A percentile compares a stretch with the other conserved stretches of the same genome.
Conservation (phyloP, 2,329 filamentous ascomycete genomes). For the Sclerotinia borealis region DNA sequence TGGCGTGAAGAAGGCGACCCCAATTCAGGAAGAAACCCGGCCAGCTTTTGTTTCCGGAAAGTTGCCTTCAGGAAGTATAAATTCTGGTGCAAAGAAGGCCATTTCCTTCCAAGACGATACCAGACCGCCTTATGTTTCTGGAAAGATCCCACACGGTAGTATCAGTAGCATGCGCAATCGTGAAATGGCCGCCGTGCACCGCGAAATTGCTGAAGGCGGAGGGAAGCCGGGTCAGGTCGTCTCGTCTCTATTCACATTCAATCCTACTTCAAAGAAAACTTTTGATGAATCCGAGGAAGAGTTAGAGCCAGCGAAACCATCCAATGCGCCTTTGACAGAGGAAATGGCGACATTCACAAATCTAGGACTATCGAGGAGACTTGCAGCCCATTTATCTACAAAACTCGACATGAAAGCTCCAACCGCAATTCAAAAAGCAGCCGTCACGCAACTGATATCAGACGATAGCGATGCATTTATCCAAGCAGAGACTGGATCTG, state of each 20-base stretch:
- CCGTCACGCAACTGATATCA: constrained; percentile 72
- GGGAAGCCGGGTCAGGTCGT: constrained; percentile 59
- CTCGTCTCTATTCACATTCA: constrained; percentile 88
- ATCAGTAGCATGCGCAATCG: constrained; percentile 28
- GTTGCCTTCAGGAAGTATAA: constrained; percentile 34
- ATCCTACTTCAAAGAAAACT: constrained; percentile 65
- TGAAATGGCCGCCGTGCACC: constrained; percentile 10
- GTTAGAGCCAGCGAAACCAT: constrained; percentile 60
- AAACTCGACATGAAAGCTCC: constrained; percentile 88
- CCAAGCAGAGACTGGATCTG: constrained; percentile 93
- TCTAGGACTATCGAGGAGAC: constrained; percentile 71
- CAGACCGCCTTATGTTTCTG: constrained; percentile 28
- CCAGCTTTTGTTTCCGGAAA: constrained; percentile 31
- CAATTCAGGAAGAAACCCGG: constrained; percentile 17
- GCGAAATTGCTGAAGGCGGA: constrained; percentile 31
- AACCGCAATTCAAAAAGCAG: constrained; percentile 89
- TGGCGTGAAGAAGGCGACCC: constrained; percentile 19
- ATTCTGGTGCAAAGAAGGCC: constrained; percentile 22
- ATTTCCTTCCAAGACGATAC: constrained; percentile 20
- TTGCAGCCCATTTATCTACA: constrained; percentile 75
- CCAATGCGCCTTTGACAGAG: constrained; percentile 82
- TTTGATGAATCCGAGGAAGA: constrained; percentile 43
- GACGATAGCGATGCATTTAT: constrained; percentile 89
- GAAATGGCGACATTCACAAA: constrained; percentile 82
- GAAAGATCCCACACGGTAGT: constrained; percentile 26